Conservation (phyloP, 2,329 filamentous ascomycete genomes). For the Phaeosphaeriaceae sp. region DNA sequence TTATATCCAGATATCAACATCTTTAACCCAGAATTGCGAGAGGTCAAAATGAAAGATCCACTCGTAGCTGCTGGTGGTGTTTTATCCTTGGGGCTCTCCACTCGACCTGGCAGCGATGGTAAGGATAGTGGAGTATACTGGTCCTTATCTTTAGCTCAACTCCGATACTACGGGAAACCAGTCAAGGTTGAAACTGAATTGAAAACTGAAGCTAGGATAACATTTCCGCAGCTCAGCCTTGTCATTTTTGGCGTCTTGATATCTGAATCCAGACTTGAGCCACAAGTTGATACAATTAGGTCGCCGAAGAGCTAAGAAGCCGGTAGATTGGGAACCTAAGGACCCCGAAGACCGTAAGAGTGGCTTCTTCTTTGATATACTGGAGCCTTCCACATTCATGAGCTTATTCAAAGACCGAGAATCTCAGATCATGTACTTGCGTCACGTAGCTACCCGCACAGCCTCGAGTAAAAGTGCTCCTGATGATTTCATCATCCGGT, state of each 20-base stretch:
- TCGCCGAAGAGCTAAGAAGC: background rate
- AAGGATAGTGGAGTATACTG: conserved; percentile 6
- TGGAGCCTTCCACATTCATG: background rate
- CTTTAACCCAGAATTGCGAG: background rate
- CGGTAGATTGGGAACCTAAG: background rate
- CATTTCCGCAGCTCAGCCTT: conserved; percentile 1
- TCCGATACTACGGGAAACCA: conserved; percentile 10
- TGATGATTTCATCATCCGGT: background rate
- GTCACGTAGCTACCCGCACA: background rate
- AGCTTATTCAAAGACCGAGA: background rate
- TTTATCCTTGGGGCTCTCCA: background rate
- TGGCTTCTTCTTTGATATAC: background rate
- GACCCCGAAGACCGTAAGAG: background rate
- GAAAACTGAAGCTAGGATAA: background rate
- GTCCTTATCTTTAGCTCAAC: conserved; percentile 11
- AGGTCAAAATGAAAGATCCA: background rate
- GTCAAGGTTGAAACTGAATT: background rate
- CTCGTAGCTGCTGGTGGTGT: background rate
- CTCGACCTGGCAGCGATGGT: background rate
- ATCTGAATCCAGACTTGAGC: background rate
- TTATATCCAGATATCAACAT: background rate
- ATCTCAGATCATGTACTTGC: background rate
- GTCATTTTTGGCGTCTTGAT: background rate
- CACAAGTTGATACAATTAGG: background rate
- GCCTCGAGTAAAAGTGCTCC: background rate